Conservation (phyloP, 768 basidiomycete species). For the Exsudoporus frostii region DNA sequence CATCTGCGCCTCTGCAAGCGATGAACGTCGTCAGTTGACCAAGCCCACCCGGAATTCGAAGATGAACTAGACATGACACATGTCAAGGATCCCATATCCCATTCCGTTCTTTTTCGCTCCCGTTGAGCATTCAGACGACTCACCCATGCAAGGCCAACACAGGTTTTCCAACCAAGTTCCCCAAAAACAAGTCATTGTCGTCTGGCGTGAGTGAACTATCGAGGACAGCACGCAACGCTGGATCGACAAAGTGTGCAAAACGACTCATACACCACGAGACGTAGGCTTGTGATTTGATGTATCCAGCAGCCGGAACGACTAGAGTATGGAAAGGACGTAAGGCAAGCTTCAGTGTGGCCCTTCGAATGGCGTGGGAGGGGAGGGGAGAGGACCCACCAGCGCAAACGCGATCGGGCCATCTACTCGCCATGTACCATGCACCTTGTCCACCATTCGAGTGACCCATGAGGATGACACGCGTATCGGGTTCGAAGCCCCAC, state of each 20-base stretch:
- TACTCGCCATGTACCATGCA: slow-evolving; percentile 72
- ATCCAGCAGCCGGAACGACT: slow-evolving; percentile 79
- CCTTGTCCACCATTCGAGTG: slow-evolving; percentile 96
- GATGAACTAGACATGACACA: neutral
- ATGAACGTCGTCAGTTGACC: neutral
- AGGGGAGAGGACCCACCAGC: slow-evolving; percentile 43
- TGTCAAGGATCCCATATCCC: neutral
- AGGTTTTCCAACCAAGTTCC: slow-evolving; percentile 69
- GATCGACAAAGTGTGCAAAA: slow-evolving; percentile 79
- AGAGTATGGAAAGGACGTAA: neutral
- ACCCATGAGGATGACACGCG: slow-evolving; percentile 67
- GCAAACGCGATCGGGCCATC: slow-evolving; percentile 73
- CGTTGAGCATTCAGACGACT: slow-evolving; percentile 14
- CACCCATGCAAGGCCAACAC: slow-evolving; percentile 80
- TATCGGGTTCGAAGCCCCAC: slow-evolving; percentile 38
- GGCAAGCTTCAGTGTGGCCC: neutral
- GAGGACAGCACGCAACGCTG: slow-evolving; percentile 66
- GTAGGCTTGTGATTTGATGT: slow-evolving; percentile 86
- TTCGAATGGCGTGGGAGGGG: too few species aligned
- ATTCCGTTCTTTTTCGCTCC: neutral
- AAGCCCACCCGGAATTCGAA: neutral
- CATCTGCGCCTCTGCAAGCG: slow-evolving; percentile 62
- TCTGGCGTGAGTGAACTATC: slow-evolving; percentile 74
- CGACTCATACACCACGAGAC: slow-evolving; percentile 68
- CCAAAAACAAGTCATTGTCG: slow-evolving; percentile 83